Base-by-base conservation (phyloP, 805 yeast species). In the Kazachstania bromeliacearum region DNA sequence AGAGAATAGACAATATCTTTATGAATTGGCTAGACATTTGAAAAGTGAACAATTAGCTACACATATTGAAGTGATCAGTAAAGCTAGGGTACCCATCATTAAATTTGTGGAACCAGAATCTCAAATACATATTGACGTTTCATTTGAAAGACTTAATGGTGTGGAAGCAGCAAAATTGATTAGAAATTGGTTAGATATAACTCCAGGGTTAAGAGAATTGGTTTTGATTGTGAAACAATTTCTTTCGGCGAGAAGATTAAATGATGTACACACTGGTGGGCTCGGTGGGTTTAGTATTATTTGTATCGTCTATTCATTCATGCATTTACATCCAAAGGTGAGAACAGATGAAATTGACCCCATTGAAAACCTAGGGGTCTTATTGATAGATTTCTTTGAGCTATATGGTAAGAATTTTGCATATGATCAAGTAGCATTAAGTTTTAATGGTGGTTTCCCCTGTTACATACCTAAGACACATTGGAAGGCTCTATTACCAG, bases 251-350 rank as follows among this genome's bases (percentile, higher is more conserved):
- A 68, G 96, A 49, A 74, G 70, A 43, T 64, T 89, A 43, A 85
- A 88, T 52, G 82, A 85, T 43, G 97, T 89, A 12, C 94, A 82
- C 48, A 78, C 78, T 21, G 98, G 98, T 36, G 97, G 97, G 0
- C 62, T 89, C 5, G 97, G 98, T 28, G 97, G 97, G 0, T 88
- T 80, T 55, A 76, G 96, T 5, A 83, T 85, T n/a, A 85, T 88
- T 29, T 85, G 96, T 50, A 55, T 92, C 53, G 85, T 82, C 16
- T 78, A 79, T 50, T 79, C 94, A 16, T 88, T 89, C 52, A 59
- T 89, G 43, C 70, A 67, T 45, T 62, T 83, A 37, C 97, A 89
- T 56, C 95, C 95, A 16, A 68, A 85, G 46, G 52, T 85, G 9
- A 57, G 78, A 2, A 73, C 92, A 0, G 70, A 73, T 5, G 74